A percentile compares a stretch with the other conserved stretches of the same genome.
These are phyloP conservation scores for Croton setiger DNA, from an alignment of 441 rosid genomes.

Conservation along the genomic window DNA sequence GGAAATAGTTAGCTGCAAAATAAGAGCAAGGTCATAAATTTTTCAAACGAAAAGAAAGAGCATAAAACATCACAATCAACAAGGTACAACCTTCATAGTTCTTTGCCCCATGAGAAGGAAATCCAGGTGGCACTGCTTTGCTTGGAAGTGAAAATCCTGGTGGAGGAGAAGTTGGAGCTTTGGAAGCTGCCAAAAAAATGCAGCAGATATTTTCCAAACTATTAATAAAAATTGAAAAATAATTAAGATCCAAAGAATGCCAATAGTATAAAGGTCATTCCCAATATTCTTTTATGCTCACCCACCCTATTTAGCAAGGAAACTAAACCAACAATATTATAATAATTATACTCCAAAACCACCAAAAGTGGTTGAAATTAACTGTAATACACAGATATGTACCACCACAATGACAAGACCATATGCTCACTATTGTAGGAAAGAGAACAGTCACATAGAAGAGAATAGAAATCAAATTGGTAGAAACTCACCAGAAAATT, in stretches of 20 bases:
- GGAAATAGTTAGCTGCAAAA: constrained; percentile 42
- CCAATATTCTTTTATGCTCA: too few relatives aligned
- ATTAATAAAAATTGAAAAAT: background rate
- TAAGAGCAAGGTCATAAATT: background rate
- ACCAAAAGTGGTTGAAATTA: background rate
- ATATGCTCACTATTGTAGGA: background rate
- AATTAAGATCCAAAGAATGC: too few relatives aligned
- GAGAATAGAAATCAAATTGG: constrained; percentile 13
- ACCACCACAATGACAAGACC: background rate
- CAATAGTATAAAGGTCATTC: too few relatives aligned
- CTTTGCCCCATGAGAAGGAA: constrained; percentile 58
- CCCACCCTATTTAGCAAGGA: too few relatives aligned
- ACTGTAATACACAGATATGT: background rate
- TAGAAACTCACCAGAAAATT: constrained; percentile 48
- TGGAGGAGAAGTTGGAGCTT: constrained; percentile 64
- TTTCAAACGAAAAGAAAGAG: background rate
- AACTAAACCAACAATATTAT: background rate
- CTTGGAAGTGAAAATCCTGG: constrained; percentile 82
- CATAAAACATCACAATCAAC: background rate
- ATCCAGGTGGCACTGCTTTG: constrained; percentile 81
- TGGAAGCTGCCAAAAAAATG: constrained; percentile 45
- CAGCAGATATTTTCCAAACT: too few relatives aligned
- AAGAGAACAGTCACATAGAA: background rate
- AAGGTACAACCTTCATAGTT: constrained; percentile 46
- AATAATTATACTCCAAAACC: constrained; percentile 1